These are phyloP conservation scores for Blastocystis sp. DNA, from an alignment of 352 stramenopile species.

Conservation along the genomic window DNA sequence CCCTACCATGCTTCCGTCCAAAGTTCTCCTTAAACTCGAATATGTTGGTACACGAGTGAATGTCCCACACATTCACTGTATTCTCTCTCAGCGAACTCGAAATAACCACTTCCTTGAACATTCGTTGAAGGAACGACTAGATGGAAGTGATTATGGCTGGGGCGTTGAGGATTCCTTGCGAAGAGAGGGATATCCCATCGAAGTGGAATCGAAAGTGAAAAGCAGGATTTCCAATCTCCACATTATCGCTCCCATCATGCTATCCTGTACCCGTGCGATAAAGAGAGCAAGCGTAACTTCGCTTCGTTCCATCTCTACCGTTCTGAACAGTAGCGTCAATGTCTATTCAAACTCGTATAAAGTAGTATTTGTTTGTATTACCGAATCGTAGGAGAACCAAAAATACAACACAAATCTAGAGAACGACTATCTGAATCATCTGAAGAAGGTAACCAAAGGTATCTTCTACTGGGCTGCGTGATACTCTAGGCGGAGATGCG, in stretches of 20 bases:
- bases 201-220: too few relatives aligned
- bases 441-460: neutral
- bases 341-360: neutral
- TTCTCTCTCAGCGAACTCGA: constrained; percentile 43
- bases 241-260: too few relatives aligned
- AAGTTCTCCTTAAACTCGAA: constrained; percentile 52
- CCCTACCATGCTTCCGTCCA: neutral
- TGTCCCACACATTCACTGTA: constrained; percentile 39
- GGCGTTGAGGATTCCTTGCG: too few relatives aligned
- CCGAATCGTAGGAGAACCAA: neutral
- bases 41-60: constrained; percentile 46
- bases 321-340: constrained; percentile 7
- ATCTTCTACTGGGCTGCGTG: neutral
- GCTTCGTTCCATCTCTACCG: neutral
- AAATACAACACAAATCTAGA: neutral
- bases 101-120: constrained; percentile 44
- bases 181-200: too few relatives aligned
- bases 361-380: neutral
- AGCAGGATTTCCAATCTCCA: too few relatives aligned
- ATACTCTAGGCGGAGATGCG: constrained; percentile 64
- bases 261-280: neutral
- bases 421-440: neutral
- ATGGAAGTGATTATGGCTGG: too few relatives aligned
- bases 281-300: neutral
- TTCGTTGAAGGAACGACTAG: too few relatives aligned